Conservation (phyloP, 2,329 filamentous ascomycete genomes). For the Harringtonia aguacate region DNA sequence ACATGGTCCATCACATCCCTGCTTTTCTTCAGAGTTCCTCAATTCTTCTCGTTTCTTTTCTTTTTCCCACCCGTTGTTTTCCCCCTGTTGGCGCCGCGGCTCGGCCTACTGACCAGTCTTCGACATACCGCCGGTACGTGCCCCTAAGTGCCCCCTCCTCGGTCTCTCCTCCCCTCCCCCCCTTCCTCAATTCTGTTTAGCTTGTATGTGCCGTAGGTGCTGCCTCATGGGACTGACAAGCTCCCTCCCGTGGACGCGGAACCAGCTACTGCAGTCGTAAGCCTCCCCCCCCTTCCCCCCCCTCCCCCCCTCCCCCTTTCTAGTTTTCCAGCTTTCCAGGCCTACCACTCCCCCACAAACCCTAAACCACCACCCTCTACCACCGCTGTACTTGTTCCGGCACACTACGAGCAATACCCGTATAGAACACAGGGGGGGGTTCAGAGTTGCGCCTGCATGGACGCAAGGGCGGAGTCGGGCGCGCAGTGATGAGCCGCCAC, state of each 20-base stretch:
- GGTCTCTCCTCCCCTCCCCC: not conserved
- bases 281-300: not conserved
- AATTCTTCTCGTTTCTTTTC: no score
- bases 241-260: not conserved
- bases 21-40: no score
- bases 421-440: no score
- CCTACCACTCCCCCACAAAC: not conserved
- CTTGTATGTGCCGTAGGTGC: not conserved
- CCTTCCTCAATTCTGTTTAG: not conserved
- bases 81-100: not conserved
- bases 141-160: not conserved
- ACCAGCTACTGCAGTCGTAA: not conserved
- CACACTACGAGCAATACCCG: no score
- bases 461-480: no score
- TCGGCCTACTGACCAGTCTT: no score
- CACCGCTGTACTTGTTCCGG: no score
- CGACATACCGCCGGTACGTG: not conserved
- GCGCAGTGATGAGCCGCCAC: not conserved
- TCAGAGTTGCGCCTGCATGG: no score
- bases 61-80: not conserved
- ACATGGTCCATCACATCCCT: no score
- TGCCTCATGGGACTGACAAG: not conserved
- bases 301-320: not conserved
- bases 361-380: not conserved
- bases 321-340: not conserved